A percentile compares a stretch with the other conserved stretches of the same genome.
Evolutionary conservation across 1,284 basidiomycete species (phyloP).

Genomic region (Ustilago xerochloae): DNA sequence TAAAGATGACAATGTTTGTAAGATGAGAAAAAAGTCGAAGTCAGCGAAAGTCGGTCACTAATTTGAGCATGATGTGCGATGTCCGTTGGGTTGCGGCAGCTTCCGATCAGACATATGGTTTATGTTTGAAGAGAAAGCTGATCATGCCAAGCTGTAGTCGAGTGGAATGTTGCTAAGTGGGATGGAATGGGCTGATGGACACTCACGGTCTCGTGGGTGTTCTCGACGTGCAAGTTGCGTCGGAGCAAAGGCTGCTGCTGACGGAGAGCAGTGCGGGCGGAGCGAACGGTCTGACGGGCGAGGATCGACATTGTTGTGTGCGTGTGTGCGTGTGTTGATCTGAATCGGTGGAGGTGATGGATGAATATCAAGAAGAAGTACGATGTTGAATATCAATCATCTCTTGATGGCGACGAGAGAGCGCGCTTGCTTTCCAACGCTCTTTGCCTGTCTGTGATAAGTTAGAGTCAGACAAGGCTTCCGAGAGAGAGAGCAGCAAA

Average conservation of each 20-base stretch:
- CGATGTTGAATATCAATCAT: background rate
- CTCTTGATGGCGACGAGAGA: conserved; percentile 27
- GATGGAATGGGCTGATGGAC: background rate
- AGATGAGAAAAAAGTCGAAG: background rate
- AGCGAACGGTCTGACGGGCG: conserved; percentile 49
- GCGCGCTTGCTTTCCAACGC: background rate
- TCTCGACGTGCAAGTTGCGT: conserved; percentile 64
- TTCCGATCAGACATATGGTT: too few relatives aligned
- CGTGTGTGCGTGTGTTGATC: background rate
- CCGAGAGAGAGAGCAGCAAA: conserved; percentile 1
- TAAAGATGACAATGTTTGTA: too few relatives aligned
- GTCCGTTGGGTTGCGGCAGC: too few relatives aligned
- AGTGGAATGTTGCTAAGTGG: background rate
- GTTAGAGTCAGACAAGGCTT: too few relatives aligned
- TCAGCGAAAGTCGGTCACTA: too few relatives aligned
- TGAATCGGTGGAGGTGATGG: background rate
- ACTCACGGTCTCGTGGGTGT: conserved; percentile 66
- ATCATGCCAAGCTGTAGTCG: too few relatives aligned
- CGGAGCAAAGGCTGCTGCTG: conserved; percentile 55
- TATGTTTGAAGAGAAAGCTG: too few relatives aligned
- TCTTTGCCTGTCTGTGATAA: too few relatives aligned
- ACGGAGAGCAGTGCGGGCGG: conserved; percentile 54
- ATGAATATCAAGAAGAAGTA: background rate
- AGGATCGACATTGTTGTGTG: conserved; percentile 52
- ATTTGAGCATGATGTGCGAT: too few relatives aligned